Evolutionary conservation across 2,329 filamentous ascomycete species (phyloP).

Genomic region (Thermoascus crustaceus): DNA sequence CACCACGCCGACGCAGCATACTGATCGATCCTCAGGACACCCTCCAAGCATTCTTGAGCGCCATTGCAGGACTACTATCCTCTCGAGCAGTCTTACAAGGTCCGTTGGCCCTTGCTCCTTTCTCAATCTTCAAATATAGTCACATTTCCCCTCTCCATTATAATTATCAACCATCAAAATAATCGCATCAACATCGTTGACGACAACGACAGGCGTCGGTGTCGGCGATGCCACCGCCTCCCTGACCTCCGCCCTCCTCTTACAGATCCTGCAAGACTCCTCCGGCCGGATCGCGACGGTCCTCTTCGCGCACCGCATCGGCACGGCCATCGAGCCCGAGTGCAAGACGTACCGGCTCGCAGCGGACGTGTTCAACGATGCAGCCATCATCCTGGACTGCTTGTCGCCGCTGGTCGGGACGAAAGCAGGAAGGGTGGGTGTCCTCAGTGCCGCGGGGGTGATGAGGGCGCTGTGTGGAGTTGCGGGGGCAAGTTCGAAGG

Average conservation of each 20-base stretch:
- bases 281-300: constrained; percentile 78
- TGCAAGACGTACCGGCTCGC: constrained; percentile 84
- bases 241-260: constrained; percentile 70
- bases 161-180: constrained; percentile 5
- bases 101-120: constrained; percentile 18
- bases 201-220: constrained; percentile 52
- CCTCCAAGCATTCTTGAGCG: constrained; percentile 35
- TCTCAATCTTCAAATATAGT: too few relatives aligned
- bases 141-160: neutral
- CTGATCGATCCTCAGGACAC: constrained; percentile 26
- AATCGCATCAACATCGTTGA: constrained; percentile 7
- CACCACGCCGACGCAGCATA: neutral
- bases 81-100: constrained; percentile 74
- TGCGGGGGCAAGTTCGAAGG: constrained; percentile 81
- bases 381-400: constrained; percentile 77
- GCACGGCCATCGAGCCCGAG: constrained; percentile 76
- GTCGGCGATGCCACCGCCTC: constrained; percentile 73
- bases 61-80: constrained; percentile 53
- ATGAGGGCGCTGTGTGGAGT: constrained; percentile 73
- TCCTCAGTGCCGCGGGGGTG: constrained; percentile 54
- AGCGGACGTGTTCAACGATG: constrained; percentile 82
- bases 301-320: constrained; percentile 72
- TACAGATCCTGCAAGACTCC: constrained; percentile 75
- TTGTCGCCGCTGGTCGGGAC: constrained; percentile 66
- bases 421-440: constrained; percentile 41